Evolutionary conservation across 2,329 filamentous ascomycete species (phyloP), one percentile per base, ranked within the genome.

Genomic region (Apiospora hydei): DNA sequence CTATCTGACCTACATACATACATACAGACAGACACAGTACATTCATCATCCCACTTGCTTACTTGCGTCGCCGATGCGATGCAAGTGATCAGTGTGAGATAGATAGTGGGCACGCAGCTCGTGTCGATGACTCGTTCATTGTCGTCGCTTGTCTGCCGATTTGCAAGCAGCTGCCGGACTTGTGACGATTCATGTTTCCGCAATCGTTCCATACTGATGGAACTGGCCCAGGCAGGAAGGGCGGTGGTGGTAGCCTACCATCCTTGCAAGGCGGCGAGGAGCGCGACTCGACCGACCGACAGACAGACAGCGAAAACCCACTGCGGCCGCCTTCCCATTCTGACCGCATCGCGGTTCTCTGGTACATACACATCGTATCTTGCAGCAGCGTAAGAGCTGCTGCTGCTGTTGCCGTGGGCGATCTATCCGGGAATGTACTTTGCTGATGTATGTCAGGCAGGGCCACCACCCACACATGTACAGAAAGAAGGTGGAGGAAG

Each of bases 101-200:
- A n/a, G 53, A 21, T 30, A 24, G 57, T 41, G 57, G 57, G 30
- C 57, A 64, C 57, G 34, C 34, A 38, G 38, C 57, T 64, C 18
- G 34, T 64, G 57, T 41, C 34, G 57, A 64, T 64, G 57, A 64
- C 57, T 64, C 57, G 57, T 41, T 64, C 57, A 64, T 41, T 64
- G 57, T 24, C 57, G 57, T 24, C 57, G 57, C 18, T 30, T 30
- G 57, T 38, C 53, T 61, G 53, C 38, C 30, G 53, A 61, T 61
- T 41, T n/a, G 51, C 51, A 21, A 61, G 18, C 53, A 61, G 53
- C 57, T 38, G 21, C 57, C 34, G 57, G 57, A 64, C 57, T 64
- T 64, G 57, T 64, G 57, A 64, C 57, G 57, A 64, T n/a, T 64
- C 57, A 64, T 64, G 57, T 64, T 64, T 64, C 57, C 34, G 57